Base-by-base conservation (phyloP, 306 rosid genomes). In the Cicer pinnatifidum region DNA sequence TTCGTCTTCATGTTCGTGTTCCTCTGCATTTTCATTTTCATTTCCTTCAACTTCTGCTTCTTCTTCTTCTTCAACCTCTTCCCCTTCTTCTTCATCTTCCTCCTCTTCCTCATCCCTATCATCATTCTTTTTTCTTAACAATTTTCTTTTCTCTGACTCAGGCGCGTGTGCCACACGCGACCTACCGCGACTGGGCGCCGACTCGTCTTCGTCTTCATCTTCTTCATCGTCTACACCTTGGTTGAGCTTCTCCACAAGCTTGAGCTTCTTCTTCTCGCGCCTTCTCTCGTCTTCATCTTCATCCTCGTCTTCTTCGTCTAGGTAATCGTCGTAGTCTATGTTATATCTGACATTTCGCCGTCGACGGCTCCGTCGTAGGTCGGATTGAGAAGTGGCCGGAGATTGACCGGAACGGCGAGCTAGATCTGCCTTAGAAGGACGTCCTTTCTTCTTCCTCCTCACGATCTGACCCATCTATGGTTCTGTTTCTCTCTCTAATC, bases 371-470 rank as follows among this genome's bases (percentile, higher is more conserved):
- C 99, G 91, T 35, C 99, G 90, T 6, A 89, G 66, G 58, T 85
- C 93, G 0, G 83, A 38, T 62, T 88, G 85, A 0, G 82, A 7
- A 19, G 74, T 7, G 5, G 82, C 78, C 85, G 86, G 88, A 19
- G 85, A 79, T 8, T 82, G 85, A 58, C 73, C 86, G 66, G 84
- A 56, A 7, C 97, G 93, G 51, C 92, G 90, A 11, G 96, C 99
- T 60, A 95, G 99, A 91, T 87, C 97, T 73, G 97, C 91, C 88
- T 95, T 95, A 6, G 99, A 95, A 3, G 99, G 97, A 8, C 99
- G 83, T 0, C 99, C 99, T 28, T 88, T 95, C 97, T 95, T 95
- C 99, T 86, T 95, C 97, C 95, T 84, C 87, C 86, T 84, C 87
- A 87, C 99, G 97, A 95, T 95, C 97, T 95, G 97, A 83, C 91